Evolutionary conservation across 768 basidiomycete species (phyloP).

Genomic region (Clitopilus hobsonii): DNA sequence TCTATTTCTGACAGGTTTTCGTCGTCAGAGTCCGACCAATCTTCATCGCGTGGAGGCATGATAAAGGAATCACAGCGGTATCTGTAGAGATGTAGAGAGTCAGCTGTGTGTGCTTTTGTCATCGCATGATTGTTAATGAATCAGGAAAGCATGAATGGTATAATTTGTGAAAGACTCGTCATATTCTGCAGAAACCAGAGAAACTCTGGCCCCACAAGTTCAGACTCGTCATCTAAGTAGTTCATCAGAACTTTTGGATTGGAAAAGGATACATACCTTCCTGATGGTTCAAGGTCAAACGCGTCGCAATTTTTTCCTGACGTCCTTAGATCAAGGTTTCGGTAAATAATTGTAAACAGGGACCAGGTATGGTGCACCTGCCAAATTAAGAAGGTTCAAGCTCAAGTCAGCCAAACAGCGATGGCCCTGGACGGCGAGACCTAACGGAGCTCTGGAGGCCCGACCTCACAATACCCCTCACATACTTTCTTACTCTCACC

Average conservation of each 20-base stretch:
- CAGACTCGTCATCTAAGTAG: constrained; percentile 76
- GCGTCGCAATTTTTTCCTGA: constrained; percentile 8
- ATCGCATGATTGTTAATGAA: constrained; percentile 18
- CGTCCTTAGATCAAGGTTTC: constrained; percentile 7
- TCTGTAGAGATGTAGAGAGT: constrained; percentile 6
- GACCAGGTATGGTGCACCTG: constrained; percentile 1
- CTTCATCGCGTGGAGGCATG: constrained; percentile 37
- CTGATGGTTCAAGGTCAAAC: constrained; percentile 10
- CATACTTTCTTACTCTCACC: constrained; percentile 17
- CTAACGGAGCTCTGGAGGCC: constrained; percentile 13
- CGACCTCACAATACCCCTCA: constrained; percentile 13
- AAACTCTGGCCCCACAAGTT: constrained; percentile 54
- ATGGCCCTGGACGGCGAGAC: constrained; percentile 9
- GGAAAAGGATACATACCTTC: constrained; percentile 15
- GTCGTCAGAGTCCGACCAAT: constrained; percentile 82
- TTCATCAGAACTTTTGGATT: constrained; percentile 30
- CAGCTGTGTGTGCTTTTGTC: constrained; percentile 14
- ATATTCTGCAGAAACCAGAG: constrained; percentile 43
- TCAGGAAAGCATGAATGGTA: constrained; percentile 98
- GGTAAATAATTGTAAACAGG: constrained; percentile 22
- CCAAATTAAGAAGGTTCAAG: constrained; percentile 2
- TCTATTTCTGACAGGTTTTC: constrained; percentile 52
- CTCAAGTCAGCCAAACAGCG: constrained; percentile 1
- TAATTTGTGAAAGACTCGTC: constrained; percentile 58
- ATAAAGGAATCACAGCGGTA: constrained; percentile 16